Conservation (phyloP, 768 basidiomycete species). For the Suillus discolor region DNA sequence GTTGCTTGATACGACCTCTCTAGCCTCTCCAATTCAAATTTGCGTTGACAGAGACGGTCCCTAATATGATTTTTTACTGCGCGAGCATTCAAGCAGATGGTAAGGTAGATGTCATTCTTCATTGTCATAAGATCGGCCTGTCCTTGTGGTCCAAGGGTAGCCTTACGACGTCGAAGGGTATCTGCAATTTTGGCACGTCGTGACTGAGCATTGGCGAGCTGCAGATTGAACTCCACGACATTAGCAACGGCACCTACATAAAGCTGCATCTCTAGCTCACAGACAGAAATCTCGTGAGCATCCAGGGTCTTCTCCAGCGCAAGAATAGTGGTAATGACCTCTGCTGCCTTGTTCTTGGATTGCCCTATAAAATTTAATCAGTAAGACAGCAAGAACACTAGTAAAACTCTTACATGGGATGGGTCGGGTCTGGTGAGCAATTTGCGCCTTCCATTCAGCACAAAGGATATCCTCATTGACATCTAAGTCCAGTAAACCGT, state of each 20-base stretch:
- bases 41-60: constrained; percentile 16
- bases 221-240: constrained; percentile 6
- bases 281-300: neutral
- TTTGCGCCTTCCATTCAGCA: constrained; percentile 10
- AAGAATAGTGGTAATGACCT: constrained; percentile 9
- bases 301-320: constrained; percentile 9
- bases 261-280: constrained; percentile 10
- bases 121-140: neutral
- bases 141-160: neutral
- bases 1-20: constrained; percentile 12
- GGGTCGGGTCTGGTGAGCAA: constrained; percentile 7
- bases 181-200: neutral
- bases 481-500: neutral
- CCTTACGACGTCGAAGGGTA: neutral
- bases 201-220: neutral
- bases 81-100: constrained; percentile 18
- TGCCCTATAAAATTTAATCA: neutral
- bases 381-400: neutral
- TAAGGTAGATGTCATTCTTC: neutral
- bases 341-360: constrained; percentile 4
- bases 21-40: constrained; percentile 21
- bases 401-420: constrained; percentile 5
- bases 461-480: neutral
- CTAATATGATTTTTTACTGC: constrained; percentile 18
- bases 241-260: neutral